Evolutionary conservation across 148 eudicot species (phyloP).

Genomic region (Mesembryanthemum crystallinum): DNA sequence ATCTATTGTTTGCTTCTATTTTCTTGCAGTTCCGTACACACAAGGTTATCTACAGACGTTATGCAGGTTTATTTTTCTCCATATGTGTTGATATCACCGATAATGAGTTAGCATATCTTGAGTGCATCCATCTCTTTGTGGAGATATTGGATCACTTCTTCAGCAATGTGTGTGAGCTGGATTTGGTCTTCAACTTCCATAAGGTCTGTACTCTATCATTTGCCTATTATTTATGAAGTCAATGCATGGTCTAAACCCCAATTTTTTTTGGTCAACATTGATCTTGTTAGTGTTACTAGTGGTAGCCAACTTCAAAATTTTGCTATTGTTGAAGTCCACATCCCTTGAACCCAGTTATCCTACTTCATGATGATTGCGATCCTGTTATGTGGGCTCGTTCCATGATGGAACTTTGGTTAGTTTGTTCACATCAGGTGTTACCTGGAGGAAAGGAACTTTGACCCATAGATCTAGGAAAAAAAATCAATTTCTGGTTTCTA

Average conservation of each 20-base stretch:
- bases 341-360: not conserved
- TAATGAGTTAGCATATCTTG: slow-evolving; percentile 91
- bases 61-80: slow-evolving; percentile 95
- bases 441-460: not conserved
- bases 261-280: not conserved
- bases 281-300: not conserved
- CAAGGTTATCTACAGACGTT: slow-evolving; percentile 93
- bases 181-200: slow-evolving; percentile 86
- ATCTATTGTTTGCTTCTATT: not conserved
- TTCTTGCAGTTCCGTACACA: slow-evolving; percentile 81
- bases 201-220: slow-evolving; percentile 29
- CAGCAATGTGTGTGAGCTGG: slow-evolving; percentile 99
- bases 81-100: slow-evolving; percentile 94
- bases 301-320: not conserved
- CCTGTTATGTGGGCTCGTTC: not conserved
- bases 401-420: not conserved
- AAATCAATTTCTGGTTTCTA: no score
- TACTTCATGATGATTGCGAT: not conserved
- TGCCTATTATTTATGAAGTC: not conserved
- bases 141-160: slow-evolving; percentile 98
- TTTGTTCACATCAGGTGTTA: not conserved
- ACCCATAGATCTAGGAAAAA: no score
- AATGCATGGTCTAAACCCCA: not conserved
- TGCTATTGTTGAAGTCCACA: slow-evolving; percentile 10
- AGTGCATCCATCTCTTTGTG: slow-evolving; percentile 92